phyloP scores from a whole-genome alignment of 805 yeast genomes.

The Suhomyces faveliae region DNA sequence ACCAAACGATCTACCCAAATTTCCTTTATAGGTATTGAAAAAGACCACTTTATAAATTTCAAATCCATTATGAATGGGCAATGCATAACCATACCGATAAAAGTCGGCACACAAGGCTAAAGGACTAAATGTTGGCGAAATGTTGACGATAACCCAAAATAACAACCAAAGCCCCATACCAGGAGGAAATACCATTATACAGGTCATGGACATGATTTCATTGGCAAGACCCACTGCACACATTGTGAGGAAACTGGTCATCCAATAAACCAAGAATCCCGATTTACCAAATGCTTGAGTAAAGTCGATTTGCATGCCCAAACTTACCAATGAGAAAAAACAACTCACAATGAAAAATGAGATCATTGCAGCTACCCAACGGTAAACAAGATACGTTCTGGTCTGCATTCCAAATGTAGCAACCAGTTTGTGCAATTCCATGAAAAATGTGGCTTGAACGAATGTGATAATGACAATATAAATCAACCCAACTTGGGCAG shows the following conservation, averaged over 20 bases:
- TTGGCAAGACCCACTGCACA: constrained; percentile 74
- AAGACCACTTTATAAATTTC: constrained; percentile 32
- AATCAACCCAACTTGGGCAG: constrained; percentile 73
- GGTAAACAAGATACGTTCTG: constrained; percentile 48
- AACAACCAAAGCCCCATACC: constrained; percentile 52
- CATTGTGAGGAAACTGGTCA: constrained; percentile 65
- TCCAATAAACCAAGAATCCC: constrained; percentile 77
- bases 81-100: constrained; percentile 34
- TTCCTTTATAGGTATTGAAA: constrained; percentile 33
- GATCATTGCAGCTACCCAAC: constrained; percentile 49
- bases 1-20: constrained; percentile 26
- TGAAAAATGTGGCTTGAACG: constrained; percentile 65
- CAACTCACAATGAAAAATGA: constrained; percentile 59
- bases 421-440: constrained; percentile 50
- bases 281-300: constrained; percentile 57
- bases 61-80: constrained; percentile 34
- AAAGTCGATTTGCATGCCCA: constrained; percentile 67
- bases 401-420: constrained; percentile 44
- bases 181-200: constrained; percentile 58
- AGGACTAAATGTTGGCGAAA: constrained; percentile 34
- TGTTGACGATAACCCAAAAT: constrained; percentile 27
- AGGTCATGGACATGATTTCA: constrained; percentile 58
- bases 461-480: constrained; percentile 70
- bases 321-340: constrained; percentile 56
- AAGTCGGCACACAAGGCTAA: constrained; percentile 33